phyloP scores from a whole-genome alignment of 2,329 filamentous ascomycete species.

The Ramularia collo-cygni region DNA sequence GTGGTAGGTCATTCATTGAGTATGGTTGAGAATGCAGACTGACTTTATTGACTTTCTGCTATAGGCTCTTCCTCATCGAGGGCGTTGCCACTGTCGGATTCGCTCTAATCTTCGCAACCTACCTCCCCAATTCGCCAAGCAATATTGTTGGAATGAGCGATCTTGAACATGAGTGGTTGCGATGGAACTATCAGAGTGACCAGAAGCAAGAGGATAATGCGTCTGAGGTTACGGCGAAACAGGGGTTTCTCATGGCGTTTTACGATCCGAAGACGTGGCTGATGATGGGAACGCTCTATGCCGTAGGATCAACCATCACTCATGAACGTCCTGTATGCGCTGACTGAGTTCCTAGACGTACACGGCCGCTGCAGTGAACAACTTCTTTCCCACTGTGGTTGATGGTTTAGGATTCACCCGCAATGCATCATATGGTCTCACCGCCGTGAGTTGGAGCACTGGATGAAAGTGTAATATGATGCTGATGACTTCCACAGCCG shows the following conservation, averaged over 20 bases:
- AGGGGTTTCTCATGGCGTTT: slow-evolving; percentile 20
- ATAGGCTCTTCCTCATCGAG: slow-evolving; percentile 19
- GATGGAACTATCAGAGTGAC: slow-evolving; percentile 18
- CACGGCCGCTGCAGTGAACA: slow-evolving; percentile 15
- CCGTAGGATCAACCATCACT: slow-evolving; percentile 5
- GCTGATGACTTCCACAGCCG: slow-evolving; percentile 5
- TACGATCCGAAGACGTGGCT: slow-evolving; percentile 21
- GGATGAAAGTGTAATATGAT: background rate
- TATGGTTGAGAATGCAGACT: no score
- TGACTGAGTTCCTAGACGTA: slow-evolving; percentile 7
- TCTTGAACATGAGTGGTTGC: slow-evolving; percentile 15
- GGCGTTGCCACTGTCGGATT: slow-evolving; percentile 20
- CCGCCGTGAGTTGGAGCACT: slow-evolving; percentile 6
- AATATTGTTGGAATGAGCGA: slow-evolving; percentile 13
- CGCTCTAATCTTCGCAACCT: slow-evolving; percentile 15
- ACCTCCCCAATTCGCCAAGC: slow-evolving; percentile 18
- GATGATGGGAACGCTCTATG: slow-evolving; percentile 16
- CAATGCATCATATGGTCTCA: slow-evolving; percentile 13
- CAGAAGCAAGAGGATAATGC: slow-evolving; percentile 17
- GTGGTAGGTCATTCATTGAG: slow-evolving; percentile 6
- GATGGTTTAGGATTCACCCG: slow-evolving; percentile 32
- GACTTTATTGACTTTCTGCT: no score
- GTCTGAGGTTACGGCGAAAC: slow-evolving; percentile 14
- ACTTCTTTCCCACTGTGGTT: slow-evolving; percentile 34
- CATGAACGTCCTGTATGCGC: background rate